Conservation (phyloP, 352 stramenopile species). For the Phytophthora hybrid region DNA sequence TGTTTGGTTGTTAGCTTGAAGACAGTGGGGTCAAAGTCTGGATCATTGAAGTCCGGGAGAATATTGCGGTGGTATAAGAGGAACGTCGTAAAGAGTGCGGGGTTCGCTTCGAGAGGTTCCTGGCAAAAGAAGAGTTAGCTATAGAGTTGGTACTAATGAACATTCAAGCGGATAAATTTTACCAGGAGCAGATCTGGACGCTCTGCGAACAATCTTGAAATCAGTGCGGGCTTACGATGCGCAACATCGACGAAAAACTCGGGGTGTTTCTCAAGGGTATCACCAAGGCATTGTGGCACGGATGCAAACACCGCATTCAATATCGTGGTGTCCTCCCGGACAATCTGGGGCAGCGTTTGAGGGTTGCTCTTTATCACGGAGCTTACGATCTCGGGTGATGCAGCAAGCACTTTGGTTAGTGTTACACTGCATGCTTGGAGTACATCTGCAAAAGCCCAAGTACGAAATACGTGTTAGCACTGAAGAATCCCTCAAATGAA, state of each 20-base stretch:
- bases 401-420: constrained; percentile 52
- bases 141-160: neutral
- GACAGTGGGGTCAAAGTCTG: constrained; percentile 58
- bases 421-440: constrained; percentile 54
- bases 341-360: constrained; percentile 52
- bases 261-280: constrained; percentile 69
- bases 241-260: constrained; percentile 78
- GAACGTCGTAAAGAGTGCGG: constrained; percentile 75
- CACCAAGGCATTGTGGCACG: constrained; percentile 64
- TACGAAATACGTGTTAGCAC: neutral
- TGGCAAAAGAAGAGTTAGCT: constrained; percentile 14
- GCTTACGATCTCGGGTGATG: constrained; percentile 55
- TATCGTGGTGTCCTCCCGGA: constrained; percentile 59
- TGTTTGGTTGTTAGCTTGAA: constrained; percentile 67
- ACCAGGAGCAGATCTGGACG: constrained; percentile 77
- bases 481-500: neutral
- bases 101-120: constrained; percentile 77
- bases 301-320: constrained; percentile 58
- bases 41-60: constrained; percentile 64
- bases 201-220: constrained; percentile 69
- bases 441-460: constrained; percentile 34
- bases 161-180: neutral
- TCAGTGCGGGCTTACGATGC: constrained; percentile 64
- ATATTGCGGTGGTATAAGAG: constrained; percentile 66
- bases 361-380: constrained; percentile 62